Percentiles rank a stretch among this genome's conserved stretches.
These are phyloP conservation scores for Hypoxylon sp. DNA, from an alignment of 2,329 filamentous ascomycete genomes.

Conservation along the genomic window DNA sequence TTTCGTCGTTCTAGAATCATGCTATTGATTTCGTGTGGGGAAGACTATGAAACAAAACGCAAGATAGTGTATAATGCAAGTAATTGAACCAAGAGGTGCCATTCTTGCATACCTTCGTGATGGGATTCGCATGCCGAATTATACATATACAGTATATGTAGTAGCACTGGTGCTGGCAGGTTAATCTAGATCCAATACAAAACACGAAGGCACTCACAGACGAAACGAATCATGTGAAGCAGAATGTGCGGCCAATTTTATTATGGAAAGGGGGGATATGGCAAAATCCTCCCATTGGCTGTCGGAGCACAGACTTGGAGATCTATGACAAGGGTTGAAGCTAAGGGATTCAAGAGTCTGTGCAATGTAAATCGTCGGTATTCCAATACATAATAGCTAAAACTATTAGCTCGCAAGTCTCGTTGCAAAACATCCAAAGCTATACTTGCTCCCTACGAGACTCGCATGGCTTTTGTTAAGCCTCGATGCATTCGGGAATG, in stretches of 20 bases:
- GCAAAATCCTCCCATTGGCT: conserved; percentile 40
- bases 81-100: not conserved
- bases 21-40: not conserved
- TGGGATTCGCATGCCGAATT: conserved; percentile 20
- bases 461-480: not conserved
- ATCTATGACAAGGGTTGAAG: conserved; percentile 34
- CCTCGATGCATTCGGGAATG: not conserved
- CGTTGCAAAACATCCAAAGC: conserved; percentile 22
- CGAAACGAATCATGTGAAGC: conserved; percentile 40
- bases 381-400: conserved; percentile 14
- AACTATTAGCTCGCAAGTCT: conserved; percentile 29
- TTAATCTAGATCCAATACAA: conserved; percentile 31
- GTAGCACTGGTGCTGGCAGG: not conserved
- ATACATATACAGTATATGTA: conserved; percentile 2
- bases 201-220: conserved; percentile 36
- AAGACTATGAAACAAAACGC: conserved; percentile 6
- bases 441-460: not conserved
- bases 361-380: conserved; percentile 20
- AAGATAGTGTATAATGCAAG: not conserved
- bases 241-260: conserved; percentile 40
- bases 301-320: conserved; percentile 39
- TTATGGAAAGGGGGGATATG: conserved; percentile 28
- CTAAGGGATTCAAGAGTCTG: conserved; percentile 22
- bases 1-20: conserved; percentile 10
- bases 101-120: conserved; percentile 7